These are phyloP conservation scores for Eucalyptus marginata DNA, from an alignment of 345 rosid species.

Conservation along the genomic window DNA sequence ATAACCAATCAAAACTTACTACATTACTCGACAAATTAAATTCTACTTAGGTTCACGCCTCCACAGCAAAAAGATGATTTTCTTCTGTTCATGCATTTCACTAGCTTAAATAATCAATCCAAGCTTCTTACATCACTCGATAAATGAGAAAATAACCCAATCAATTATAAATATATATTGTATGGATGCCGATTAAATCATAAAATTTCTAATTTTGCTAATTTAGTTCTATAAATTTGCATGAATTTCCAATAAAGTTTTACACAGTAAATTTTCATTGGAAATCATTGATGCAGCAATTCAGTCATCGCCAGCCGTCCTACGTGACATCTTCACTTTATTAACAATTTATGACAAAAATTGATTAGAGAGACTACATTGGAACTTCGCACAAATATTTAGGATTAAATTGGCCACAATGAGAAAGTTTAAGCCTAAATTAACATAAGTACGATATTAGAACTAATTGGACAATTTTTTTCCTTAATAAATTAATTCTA, in stretches of 20 bases:
- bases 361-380: too few species aligned
- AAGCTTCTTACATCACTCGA: neutral
- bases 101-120: neutral
- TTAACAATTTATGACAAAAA: too few species aligned
- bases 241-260: too few species aligned
- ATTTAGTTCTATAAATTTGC: too few species aligned
- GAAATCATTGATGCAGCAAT: neutral
- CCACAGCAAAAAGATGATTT: neutral
- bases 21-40: neutral
- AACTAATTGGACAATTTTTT: neutral
- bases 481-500: neutral
- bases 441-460: neutral
- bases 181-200: neutral
- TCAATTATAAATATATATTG: too few species aligned
- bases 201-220: neutral
- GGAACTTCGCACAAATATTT: too few species aligned
- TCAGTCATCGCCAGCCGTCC: fast-evolving
- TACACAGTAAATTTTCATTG: neutral
- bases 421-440: too few species aligned
- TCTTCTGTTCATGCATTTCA: neutral
- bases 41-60: neutral
- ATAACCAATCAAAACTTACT: neutral
- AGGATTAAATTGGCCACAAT: neutral
- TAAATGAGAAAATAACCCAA: neutral
- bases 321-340: too few species aligned